Evolutionary conservation across 306 rosid species (phyloP), one percentile per base, ranked within the genome.

Genomic region (Prunus padus): DNA sequence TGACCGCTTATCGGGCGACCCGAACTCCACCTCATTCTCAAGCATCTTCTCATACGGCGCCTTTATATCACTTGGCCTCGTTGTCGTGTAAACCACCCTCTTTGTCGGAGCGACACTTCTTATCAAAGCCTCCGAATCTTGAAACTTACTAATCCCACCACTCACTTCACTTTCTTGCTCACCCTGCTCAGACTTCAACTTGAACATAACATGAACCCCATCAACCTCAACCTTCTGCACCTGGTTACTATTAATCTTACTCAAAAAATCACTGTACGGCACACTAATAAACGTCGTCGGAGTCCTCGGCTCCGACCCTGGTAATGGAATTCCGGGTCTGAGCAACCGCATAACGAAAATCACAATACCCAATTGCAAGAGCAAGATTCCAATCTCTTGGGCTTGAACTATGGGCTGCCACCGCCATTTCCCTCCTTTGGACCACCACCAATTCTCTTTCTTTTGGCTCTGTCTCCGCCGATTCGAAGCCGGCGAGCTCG

Each of bases 191-290:
- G 89, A 77, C 82, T 95, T 95, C 87, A 95, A 76, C 86, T 92
- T 95, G 69, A 90, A 95, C 99, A 86, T 89, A 25, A 95, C 84
- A 71, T 89, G 97, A 45, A 95, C 92, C 65, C 97, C 98, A 81
- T 95, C 99, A 74, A 95, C 99, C 89, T 95, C 96, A 65, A 92
- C 99, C 81, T 95, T 95, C 77, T 87, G 96, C 28, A 95, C 97
- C 79, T 89, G 93, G 73, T 95, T 88, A 59, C 80, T 25, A 76
- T 90, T 92, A 7, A 95, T 83, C 79, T 87, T 95, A 62, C 93
- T 89, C 91, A 95, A 71, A 67, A 95, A 95, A 13, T 95, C 98
- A 46, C 98, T 95, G 45, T 95, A 95, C 20, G 99, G 93, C 8
- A 95, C 99, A 18, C 91, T 95, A 31, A 90, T 77, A 47, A 89